Conservation (phyloP, 768 basidiomycete species). For the Hygrocybe punicea region DNA sequence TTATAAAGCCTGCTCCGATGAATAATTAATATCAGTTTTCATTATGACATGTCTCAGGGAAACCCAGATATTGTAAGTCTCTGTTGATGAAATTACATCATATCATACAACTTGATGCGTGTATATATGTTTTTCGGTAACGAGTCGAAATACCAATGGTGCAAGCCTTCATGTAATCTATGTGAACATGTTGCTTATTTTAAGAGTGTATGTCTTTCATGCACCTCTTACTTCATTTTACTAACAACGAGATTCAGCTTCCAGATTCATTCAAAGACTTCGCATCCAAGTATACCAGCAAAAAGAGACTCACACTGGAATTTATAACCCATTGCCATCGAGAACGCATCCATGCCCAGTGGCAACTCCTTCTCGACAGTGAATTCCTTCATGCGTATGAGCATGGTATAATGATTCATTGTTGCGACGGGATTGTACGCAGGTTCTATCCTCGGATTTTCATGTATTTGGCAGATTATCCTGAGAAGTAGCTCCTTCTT, state of each 20-base stretch:
- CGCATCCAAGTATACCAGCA: constrained; percentile 9
- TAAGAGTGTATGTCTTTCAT: background rate
- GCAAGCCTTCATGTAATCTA: background rate
- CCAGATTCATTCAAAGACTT: constrained; percentile 1
- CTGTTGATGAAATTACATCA: no score
- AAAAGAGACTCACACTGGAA: no score
- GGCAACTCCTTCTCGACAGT: constrained; percentile 20
- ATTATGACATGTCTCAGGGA: no score
- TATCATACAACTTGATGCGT: no score
- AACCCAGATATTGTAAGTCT: no score
- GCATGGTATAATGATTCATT: constrained; percentile 31
- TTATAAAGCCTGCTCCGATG: no score
- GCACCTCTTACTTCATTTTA: background rate
- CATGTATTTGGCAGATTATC: constrained; percentile 34
- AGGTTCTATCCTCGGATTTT: constrained; percentile 29
- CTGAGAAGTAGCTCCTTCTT: constrained; percentile 29
- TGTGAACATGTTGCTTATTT: constrained; percentile 8
- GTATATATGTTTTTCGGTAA: constrained; percentile 13
- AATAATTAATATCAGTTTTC: no score
- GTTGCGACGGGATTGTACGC: constrained; percentile 26
- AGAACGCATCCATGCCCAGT: no score
- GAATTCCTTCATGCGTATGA: no score
- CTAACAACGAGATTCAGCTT: background rate
- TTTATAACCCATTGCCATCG: no score
- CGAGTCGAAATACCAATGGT: no score